These are phyloP conservation scores for Neofusicoccum cordaticola DNA, from an alignment of 2,329 filamentous ascomycete genomes.

Conservation along the genomic window DNA sequence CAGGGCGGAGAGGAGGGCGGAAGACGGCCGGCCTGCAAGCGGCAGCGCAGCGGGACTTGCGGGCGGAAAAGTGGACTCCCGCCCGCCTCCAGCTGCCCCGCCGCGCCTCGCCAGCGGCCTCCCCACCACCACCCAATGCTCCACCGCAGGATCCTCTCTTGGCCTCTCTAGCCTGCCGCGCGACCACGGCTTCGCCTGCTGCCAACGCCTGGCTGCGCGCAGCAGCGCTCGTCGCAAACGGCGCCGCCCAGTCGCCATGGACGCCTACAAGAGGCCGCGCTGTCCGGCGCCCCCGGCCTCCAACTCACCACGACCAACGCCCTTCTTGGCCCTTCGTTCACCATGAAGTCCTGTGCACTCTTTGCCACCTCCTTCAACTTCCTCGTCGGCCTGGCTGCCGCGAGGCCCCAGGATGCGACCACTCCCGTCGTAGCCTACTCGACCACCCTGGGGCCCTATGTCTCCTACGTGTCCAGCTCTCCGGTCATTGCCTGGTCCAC, in stretches of 20 bases:
- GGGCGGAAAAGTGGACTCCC: background rate
- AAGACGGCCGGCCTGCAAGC: background rate
- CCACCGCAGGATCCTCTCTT: background rate
- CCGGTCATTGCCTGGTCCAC: too few relatives aligned
- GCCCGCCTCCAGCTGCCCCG: background rate
- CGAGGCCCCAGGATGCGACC: background rate
- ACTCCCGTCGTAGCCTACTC: too few relatives aligned
- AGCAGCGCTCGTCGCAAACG: constrained; percentile 1
- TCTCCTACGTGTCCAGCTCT: too few relatives aligned
- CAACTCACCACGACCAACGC: background rate
- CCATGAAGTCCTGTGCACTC: constrained; percentile 8
- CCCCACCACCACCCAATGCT: background rate
- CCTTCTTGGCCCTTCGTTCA: background rate
- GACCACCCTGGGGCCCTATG: too few relatives aligned
- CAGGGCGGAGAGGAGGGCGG: background rate
- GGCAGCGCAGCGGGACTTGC: background rate
- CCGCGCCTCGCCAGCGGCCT: background rate
- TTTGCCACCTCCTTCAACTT: background rate
- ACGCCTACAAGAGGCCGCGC: background rate
- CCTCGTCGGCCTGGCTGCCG: constrained; percentile 3
- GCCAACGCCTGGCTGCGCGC: constrained; percentile 4
- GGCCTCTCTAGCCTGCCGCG: background rate
- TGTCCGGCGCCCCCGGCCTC: background rate
- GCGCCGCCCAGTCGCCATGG: background rate
- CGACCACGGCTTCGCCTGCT: background rate